Evolutionary conservation across 2,329 filamentous ascomycete genomes (phyloP).

Genomic region (Penicillium corylophilum): DNA sequence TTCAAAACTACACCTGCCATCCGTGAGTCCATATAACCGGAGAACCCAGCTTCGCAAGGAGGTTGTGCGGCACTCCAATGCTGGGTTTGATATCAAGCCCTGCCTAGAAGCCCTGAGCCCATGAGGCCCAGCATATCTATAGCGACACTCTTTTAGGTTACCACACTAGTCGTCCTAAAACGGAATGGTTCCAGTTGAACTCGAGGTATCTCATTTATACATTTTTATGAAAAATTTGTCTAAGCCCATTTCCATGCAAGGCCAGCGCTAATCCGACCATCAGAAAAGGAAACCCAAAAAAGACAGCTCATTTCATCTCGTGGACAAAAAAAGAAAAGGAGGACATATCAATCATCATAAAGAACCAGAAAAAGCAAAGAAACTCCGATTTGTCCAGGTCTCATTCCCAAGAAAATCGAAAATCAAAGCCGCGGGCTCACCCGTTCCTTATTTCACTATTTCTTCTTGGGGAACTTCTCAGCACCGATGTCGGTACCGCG

Average conservation of each 20-base stretch:
- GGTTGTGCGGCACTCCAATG: too few species aligned
- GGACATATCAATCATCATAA: conserved; percentile 28
- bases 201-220: conserved; percentile 26
- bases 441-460: conserved; percentile 38
- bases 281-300: conserved; percentile 26
- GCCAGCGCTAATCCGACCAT: conserved; percentile 36
- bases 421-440: conserved; percentile 29
- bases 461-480: conserved; percentile 78
- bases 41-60: too few species aligned
- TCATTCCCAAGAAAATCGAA: conserved; percentile 24
- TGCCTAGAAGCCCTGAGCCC: neutral
- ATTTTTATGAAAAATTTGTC: conserved; percentile 22
- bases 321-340: conserved; percentile 8
- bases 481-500: conserved; percentile 81
- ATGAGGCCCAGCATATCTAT: neutral
- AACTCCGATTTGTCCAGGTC: conserved; percentile 8
- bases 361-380: conserved; percentile 18
- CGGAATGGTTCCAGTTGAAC: neutral
- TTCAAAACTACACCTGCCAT: too few species aligned
- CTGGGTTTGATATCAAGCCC: too few species aligned
- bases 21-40: too few species aligned
- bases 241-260: conserved; percentile 27
- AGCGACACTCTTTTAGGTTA: too few species aligned
- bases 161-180: neutral
- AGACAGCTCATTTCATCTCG: conserved; percentile 15